Evolutionary conservation across 306 rosid species (phyloP), one percentile per base, ranked within the genome.

Genomic region (Dicorynia guianensis): DNA sequence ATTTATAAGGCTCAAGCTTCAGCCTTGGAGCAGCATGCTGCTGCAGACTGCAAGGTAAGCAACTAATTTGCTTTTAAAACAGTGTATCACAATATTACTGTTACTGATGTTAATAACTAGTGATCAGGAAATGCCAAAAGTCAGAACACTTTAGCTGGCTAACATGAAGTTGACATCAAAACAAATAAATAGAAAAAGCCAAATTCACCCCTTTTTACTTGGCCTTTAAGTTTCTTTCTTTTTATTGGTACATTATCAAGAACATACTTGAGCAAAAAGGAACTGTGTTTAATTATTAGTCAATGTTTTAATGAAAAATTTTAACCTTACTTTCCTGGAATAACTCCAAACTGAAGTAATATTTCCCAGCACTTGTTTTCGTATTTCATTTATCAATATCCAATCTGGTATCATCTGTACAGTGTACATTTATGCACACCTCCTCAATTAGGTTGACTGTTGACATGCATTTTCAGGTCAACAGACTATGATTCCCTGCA

Each of bases 1-100:
- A 89, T 89, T 50, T 92, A 89, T 82, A 89, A 89, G 87, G 89
- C 85, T 68, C 96, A 87, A 63, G 97, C 91, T 73, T 86, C 90
- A 8, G 96, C 96, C 46, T 66, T 92, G 33, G 97, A 92, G 77
- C 1, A 88, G 47, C 82, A 89, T 80, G 96, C 96, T 71, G 97
- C 93, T 47, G 13, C 66, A 9, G 90, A 85, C 71, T 85, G 91
- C 59, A 89, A 88, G 85, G 97, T 91, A 11, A 61, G 81, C 58
- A 43, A 53, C 69, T 39, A 49, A 35, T 73, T 36, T 62, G 15
- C 47, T 33, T 52, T 30, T 36, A 54, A 56, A 53, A 53, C 15
- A 15, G 20, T 56, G 67, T 18, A 30, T 40, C 7, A 5, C 9
- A 30, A 30, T 76, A 46, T 30, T 8, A 42, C 57, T 46, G 13